Evolutionary conservation across 345 rosid species (phyloP).

Genomic region (Trapa incisa): DNA sequence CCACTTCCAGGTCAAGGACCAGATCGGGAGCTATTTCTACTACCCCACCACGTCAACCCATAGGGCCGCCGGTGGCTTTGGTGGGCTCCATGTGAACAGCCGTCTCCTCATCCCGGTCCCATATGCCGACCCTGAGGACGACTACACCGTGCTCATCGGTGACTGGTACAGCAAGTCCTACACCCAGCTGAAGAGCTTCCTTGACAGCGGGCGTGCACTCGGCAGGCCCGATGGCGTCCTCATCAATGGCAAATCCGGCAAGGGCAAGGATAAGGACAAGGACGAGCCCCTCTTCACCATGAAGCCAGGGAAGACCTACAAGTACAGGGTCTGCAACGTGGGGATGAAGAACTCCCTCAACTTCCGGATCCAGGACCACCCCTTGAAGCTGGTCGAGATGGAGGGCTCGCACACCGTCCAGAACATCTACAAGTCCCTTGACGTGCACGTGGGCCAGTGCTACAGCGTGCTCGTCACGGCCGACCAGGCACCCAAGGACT

Average conservation of each 20-base stretch:
- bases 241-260: slow-evolving; percentile 14
- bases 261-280: slow-evolving; percentile 1
- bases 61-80: slow-evolving; percentile 69
- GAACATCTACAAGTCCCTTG: slow-evolving; percentile 19
- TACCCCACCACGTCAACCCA: slow-evolving; percentile 53
- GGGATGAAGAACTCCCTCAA: slow-evolving; percentile 16
- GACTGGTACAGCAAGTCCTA: slow-evolving; percentile 48
- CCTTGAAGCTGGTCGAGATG: slow-evolving; percentile 19
- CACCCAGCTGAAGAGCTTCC: neutral
- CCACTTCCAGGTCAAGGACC: slow-evolving; percentile 57
- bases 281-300: slow-evolving; percentile 14
- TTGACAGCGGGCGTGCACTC: slow-evolving; percentile 9
- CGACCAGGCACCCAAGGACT: slow-evolving; percentile 16
- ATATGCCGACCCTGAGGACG: slow-evolving; percentile 43
- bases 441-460: slow-evolving; percentile 27
- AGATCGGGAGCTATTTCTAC: slow-evolving; percentile 65
- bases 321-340: slow-evolving; percentile 16
- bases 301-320: slow-evolving; percentile 20
- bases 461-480: slow-evolving; percentile 22
- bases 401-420: slow-evolving; percentile 28
- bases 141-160: slow-evolving; percentile 33
- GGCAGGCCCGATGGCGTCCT: slow-evolving; percentile 14
- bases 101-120: slow-evolving; percentile 40
- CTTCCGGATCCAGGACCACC: slow-evolving; percentile 24
- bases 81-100: slow-evolving; percentile 43